phyloP scores from a whole-genome alignment of 345 rosid species.

The Camelina neglecta region DNA sequence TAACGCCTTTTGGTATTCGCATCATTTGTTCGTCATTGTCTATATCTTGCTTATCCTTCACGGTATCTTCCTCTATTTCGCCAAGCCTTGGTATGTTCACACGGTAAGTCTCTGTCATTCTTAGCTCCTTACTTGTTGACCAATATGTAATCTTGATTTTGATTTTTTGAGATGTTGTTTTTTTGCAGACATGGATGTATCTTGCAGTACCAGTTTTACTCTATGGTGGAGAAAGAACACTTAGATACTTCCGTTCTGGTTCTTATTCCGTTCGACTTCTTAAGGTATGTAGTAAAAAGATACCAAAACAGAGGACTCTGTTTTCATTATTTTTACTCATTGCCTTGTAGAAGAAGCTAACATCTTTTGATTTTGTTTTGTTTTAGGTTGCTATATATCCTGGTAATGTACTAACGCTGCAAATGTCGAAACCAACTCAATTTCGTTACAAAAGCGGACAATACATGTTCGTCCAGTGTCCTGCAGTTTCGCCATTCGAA shows the following conservation, averaged over 20 bases:
- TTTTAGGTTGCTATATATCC: slow-evolving; percentile 95
- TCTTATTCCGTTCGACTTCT: slow-evolving; percentile 73
- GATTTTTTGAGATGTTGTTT: background rate
- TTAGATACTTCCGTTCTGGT: slow-evolving; percentile 90
- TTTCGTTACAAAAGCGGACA: slow-evolving; percentile 96
- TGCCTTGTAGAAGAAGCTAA: background rate
- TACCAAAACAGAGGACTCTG: slow-evolving; percentile 27
- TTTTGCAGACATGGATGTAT: slow-evolving; percentile 95
- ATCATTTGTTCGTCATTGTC: slow-evolving; percentile 83
- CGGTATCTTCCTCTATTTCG: slow-evolving; percentile 74
- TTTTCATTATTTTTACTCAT: background rate
- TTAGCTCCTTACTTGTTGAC: background rate
- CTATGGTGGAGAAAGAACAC: slow-evolving; percentile 92
- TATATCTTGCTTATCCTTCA: slow-evolving; percentile 82
- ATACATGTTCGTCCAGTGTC: slow-evolving; percentile 98
- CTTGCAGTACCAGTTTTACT: slow-evolving; percentile 80
- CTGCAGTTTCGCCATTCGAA: slow-evolving; percentile 97
- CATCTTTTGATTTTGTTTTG: background rate
- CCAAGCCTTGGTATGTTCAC: slow-evolving; percentile 74
- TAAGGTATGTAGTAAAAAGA: slow-evolving; percentile 53
- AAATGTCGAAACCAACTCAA: slow-evolving; percentile 95
- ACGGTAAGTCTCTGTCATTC: slow-evolving; percentile 61
- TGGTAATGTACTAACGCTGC: slow-evolving; percentile 88
- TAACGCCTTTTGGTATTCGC: slow-evolving; percentile 99
- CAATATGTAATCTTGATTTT: background rate